Conservation (phyloP, 441 rosid species). For the Adansonia rubrostipa region DNA sequence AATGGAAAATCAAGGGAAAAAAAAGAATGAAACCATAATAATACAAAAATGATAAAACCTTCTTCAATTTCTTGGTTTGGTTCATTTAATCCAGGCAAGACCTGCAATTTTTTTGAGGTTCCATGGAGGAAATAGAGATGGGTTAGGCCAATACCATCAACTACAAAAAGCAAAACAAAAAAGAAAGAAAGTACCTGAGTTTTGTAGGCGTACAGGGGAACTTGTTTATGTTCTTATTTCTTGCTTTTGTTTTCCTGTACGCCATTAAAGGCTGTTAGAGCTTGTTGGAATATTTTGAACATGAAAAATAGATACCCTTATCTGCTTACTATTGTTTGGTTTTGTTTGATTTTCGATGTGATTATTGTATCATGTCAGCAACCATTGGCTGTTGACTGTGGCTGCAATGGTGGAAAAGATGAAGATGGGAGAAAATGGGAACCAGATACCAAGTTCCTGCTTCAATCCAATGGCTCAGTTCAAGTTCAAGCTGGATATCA, state of each 20-base stretch:
- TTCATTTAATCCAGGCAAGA: conserved; percentile 48
- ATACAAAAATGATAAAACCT: conserved; percentile 31
- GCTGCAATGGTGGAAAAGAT: conserved; percentile 50
- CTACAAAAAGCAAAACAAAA: neutral
- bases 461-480: conserved; percentile 31
- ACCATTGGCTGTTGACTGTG: conserved; percentile 49
- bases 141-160: conserved; percentile 27
- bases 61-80: conserved; percentile 50
- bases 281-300: conserved; percentile 24
- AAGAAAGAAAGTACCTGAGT: neutral
- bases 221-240: neutral
- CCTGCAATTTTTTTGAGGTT: conserved; percentile 27
- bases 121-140: conserved; percentile 33
- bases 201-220: conserved; percentile 51
- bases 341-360: conserved; percentile 33
- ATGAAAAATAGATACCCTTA: conserved; percentile 36
- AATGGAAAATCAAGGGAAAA: conserved; percentile 25
- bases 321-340: conserved; percentile 31
- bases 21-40: conserved; percentile 17
- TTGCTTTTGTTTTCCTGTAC: conserved; percentile 42
- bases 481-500: conserved; percentile 34
- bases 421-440: conserved; percentile 60
- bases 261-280: conserved; percentile 33
- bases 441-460: conserved; percentile 47
- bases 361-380: conserved; percentile 19